Evolutionary conservation across 2,329 filamentous ascomycete species (phyloP), one percentile per base, ranked within the genome.

Genomic region (Dactylellina haptotyla): DNA sequence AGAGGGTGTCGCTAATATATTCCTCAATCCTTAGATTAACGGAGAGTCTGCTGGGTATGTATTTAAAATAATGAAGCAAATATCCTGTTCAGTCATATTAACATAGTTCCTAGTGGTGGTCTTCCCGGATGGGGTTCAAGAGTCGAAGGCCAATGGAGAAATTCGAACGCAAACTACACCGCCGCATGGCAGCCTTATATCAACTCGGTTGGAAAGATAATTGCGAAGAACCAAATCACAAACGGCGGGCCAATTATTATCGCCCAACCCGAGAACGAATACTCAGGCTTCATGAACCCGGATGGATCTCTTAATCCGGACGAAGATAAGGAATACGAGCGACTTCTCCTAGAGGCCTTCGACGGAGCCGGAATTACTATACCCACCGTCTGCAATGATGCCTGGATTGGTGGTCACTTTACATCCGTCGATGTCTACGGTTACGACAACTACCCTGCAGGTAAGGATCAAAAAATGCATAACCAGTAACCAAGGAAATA

Each of bases 241-340:
- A 91, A 93, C 58, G 91, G 90, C 0, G 92, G 92, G 0, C 91
- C 91, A 0, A 85, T 96, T 5, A 91, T 96, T 71, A 82, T 94
- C 0, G 85, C 90, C 43, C 92, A 96, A 59, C 89, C 90, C 0
- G 92, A 96, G 79, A 96, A 95, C 75, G 92, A 95, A 79, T 93
- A 94, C 30, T 78, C 88, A 85, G 0, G 59, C 23, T 72, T 72
- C 39, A 65, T 72, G 67, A 54, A 65, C 12, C 51, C 67, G n/a
- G 80, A 82, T 16, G 83, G 83, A 0, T 80, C 82, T 14, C 81
- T 81, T 2, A 82, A 82, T 1, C 81, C 85, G n/a, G 79, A 80
- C 2, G 80, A 81, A 0, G 80, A 81, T 1, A 91, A 89, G 75
- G 59, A 59, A 10, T 72, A 72, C 20, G 67, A 72, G 32, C 20